Evolutionary conservation across 2,329 filamentous ascomycete genomes (phyloP).

Genomic region (Exserohilum turcica): DNA sequence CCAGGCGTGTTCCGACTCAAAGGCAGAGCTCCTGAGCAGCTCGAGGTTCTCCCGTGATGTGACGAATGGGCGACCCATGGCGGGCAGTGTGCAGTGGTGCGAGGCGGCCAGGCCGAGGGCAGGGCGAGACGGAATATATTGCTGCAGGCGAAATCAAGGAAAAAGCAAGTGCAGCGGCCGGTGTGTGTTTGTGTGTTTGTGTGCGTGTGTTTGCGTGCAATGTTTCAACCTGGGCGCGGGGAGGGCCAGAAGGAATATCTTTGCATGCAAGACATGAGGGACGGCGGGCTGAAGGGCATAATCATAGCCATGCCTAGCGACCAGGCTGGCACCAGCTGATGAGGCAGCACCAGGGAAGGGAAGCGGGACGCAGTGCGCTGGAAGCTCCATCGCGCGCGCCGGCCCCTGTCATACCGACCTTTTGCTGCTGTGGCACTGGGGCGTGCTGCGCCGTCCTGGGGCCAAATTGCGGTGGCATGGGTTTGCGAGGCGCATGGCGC

Average conservation of each 20-base stretch:
- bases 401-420: constrained; percentile 27
- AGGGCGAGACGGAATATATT: not conserved
- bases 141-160: not conserved
- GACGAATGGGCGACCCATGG: constrained; percentile 33
- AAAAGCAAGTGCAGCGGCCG: constrained; percentile 1
- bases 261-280: constrained; percentile 13
- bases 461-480: constrained; percentile 29
- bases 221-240: constrained; percentile 4
- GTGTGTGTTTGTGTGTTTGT: not conserved
- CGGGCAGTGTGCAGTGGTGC: constrained; percentile 12
- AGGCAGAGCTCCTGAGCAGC: constrained; percentile 44
- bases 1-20: constrained; percentile 47
- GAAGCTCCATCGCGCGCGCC: constrained; percentile 21
- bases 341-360: constrained; percentile 18
- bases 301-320: constrained; percentile 9
- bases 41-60: constrained; percentile 41
- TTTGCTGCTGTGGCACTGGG: constrained; percentile 28
- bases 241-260: constrained; percentile 13
- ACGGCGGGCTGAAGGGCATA: constrained; percentile 16
- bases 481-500: constrained; percentile 13
- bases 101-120: not conserved
- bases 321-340: constrained; percentile 24
- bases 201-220: not conserved
- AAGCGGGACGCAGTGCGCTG: constrained; percentile 20
- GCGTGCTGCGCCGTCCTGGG: constrained; percentile 27